These are phyloP conservation scores for Irpex sp. DNA, from an alignment of 1,284 basidiomycete genomes.

Conservation along the genomic window DNA sequence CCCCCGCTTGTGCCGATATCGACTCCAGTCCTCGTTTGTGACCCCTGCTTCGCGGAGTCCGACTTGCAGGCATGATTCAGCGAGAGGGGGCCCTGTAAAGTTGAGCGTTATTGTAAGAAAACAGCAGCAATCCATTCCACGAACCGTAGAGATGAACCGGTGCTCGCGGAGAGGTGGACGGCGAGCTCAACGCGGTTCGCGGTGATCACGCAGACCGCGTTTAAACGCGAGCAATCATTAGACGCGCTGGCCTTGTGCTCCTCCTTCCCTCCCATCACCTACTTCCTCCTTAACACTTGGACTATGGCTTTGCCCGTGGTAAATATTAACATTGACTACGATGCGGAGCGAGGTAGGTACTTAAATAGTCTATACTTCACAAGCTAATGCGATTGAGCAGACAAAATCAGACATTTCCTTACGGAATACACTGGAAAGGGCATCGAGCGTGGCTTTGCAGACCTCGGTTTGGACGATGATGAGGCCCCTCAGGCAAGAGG, in stretches of 20 bases:
- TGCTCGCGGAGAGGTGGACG: too few species aligned
- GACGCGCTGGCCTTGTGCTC: constrained; percentile 4
- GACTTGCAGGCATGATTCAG: not conserved
- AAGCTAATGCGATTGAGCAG: constrained; percentile 30
- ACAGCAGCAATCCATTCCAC: not conserved
- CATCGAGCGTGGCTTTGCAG: constrained; percentile 61
- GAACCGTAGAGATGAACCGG: too few species aligned
- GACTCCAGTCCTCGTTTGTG: not conserved
- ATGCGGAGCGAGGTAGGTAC: constrained; percentile 34
- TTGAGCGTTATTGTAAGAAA: not conserved
- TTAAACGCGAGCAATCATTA: constrained; percentile 1
- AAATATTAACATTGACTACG: constrained; percentile 45
- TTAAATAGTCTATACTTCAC: constrained; percentile 1
- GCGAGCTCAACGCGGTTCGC: not conserved
- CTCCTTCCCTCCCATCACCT: not conserved
- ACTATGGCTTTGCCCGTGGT: constrained; percentile 46
- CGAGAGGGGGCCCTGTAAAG: not conserved
- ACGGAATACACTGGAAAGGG: constrained; percentile 66
- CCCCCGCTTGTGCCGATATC: not conserved
- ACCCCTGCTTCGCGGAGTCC: not conserved
- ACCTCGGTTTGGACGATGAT: constrained; percentile 65
- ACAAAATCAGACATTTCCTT: constrained; percentile 66
- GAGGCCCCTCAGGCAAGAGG: constrained; percentile 38
- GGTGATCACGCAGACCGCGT: not conserved
- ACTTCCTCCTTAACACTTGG: not conserved